Percentiles rank a stretch among this genome's conserved stretches.
phyloP scores from a whole-genome alignment of 2,329 filamentous ascomycete genomes.

The Colletotrichum costaricense region DNA sequence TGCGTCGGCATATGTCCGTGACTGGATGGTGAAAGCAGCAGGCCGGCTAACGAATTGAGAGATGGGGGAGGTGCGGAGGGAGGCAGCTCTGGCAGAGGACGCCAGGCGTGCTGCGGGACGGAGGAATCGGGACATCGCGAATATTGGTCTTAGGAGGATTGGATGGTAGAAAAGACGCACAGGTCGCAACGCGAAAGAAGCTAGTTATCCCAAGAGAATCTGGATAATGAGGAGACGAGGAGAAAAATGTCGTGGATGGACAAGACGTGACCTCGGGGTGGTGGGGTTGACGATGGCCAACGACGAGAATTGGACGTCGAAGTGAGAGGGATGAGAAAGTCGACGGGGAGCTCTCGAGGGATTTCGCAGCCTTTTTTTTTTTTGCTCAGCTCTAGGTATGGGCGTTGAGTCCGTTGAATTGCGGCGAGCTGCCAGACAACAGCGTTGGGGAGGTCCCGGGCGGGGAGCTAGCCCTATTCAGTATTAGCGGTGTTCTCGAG shows the following conservation, averaged over 20 bases:
- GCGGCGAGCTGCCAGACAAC: slow-evolving; percentile 35
- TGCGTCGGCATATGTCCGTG: slow-evolving; percentile 66
- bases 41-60: slow-evolving; percentile 49
- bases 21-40: slow-evolving; percentile 55
- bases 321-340: slow-evolving; percentile 32
- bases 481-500: neutral
- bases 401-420: slow-evolving; percentile 39
- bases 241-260: neutral
- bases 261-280: slow-evolving; percentile 16
- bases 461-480: neutral
- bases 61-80: slow-evolving; percentile 48
- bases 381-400: slow-evolving; percentile 37
- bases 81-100: slow-evolving; percentile 53
- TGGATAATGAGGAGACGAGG: neutral
- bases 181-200: slow-evolving; percentile 21
- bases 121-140: slow-evolving; percentile 62
- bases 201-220: neutral
- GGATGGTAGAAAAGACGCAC: neutral
- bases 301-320: slow-evolving; percentile 31
- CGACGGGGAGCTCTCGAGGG: slow-evolving; percentile 37
- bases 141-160: slow-evolving; percentile 22
- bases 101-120: slow-evolving; percentile 62
- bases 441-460: slow-evolving; percentile 36
- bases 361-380: slow-evolving; percentile 37
- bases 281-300: slow-evolving; percentile 34